Base-by-base conservation (phyloP, 345 rosid genomes). In the Linum tenue region DNA sequence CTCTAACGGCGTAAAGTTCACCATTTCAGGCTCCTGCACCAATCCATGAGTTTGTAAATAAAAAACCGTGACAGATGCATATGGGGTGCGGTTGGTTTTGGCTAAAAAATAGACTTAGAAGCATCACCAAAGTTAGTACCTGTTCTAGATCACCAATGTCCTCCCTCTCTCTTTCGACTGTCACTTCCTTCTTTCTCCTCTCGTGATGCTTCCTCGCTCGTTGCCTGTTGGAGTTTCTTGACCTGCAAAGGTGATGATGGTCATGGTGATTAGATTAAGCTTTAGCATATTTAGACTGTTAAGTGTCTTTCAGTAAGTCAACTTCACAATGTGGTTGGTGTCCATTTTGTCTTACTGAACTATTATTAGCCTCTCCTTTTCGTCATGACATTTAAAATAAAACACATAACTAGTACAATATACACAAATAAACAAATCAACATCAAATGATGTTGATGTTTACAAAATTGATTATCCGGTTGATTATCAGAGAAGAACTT, bases 161-260 rank as follows among this genome's bases (percentile, higher is more conserved):
- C 56, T 67, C 31, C 31, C 31, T 22, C 31, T 22, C 31, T 22
- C 31, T 64, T 12, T 77, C 70, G 3, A 75, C 60, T 1, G 36
- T 56, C 50, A 31, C 37, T 62, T 71, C 76, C 44, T 70, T 75
- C 59, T 17, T 22, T 22, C 31, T 69, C 22, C 44, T 65, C 65
- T 80, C 87, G 0, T 72, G 77, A 57, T 75, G 72, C 7, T 76
- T 72, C 50, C 62, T 72, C 67, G 82, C 78, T 42, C 77, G 50
- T 51, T 70, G 68, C 74, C 71, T 66, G 71, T 71, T 80, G 16
- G 74, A 66, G 38, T 73, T 80, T 56, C 73, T 72, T 35, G 37
- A 63, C 80, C 86, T 82, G 41, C 43, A 59, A 66, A 59, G 61
- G 63, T 39, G 36, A 39, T 65, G 67, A 43, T 10, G 9, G 55